Conservation (phyloP, 768 basidiomycete genomes). For the Auricularia heimuer region DNA sequence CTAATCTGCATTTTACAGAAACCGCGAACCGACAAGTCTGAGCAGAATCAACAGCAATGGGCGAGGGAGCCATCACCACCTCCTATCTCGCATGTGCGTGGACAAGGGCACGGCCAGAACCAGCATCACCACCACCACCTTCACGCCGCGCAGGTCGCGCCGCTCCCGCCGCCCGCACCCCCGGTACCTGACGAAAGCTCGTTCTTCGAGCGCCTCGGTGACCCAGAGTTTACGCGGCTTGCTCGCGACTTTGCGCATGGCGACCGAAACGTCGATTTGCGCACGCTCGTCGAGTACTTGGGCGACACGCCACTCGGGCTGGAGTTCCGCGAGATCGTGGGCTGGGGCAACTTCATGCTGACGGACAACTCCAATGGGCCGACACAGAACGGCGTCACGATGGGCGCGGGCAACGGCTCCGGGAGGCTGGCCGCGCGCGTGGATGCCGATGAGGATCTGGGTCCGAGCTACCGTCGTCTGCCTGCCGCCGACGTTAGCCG, state of each 20-base stretch:
- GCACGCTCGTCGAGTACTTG: constrained; percentile 77
- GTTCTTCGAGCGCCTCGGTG: constrained; percentile 86
- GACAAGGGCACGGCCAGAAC: background rate
- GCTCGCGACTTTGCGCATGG: background rate
- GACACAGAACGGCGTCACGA: background rate
- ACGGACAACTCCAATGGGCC: constrained; percentile 10
- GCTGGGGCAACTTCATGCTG: constrained; percentile 58
- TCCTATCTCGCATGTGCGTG: background rate
- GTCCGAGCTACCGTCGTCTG: constrained; percentile 87
- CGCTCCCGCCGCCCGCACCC: background rate
- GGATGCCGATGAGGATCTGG: constrained; percentile 20
- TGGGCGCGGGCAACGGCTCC: constrained; percentile 28
- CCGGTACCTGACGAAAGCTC: constrained; percentile 53
- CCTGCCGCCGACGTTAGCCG: constrained; percentile 50
- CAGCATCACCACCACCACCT: background rate
- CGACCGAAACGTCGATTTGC: constrained; percentile 49
- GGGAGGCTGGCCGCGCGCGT: background rate
- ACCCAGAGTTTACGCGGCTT: background rate
- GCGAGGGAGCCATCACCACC: background rate
- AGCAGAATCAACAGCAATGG: background rate
- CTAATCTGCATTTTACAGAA: background rate
- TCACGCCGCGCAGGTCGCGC: background rate
- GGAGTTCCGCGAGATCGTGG: constrained; percentile 81
- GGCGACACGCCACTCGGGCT: constrained; percentile 69
- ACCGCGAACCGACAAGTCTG: background rate